phyloP scores from a whole-genome alignment of 1,284 basidiomycete genomes.

The Polyporus tsugae region DNA sequence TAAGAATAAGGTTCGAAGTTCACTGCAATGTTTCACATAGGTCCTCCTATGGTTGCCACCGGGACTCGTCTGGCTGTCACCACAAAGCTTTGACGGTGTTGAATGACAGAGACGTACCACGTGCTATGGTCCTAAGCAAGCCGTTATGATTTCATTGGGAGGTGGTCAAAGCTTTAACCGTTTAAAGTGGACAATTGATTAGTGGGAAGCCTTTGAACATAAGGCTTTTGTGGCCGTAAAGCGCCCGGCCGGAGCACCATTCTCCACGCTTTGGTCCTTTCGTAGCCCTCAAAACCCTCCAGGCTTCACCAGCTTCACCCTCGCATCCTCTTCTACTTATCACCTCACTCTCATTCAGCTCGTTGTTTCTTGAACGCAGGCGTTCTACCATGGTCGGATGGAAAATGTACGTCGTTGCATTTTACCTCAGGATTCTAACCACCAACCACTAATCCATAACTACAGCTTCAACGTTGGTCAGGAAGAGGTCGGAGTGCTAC shows the following conservation, averaged over 20 bases:
- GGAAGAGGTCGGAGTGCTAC: background rate
- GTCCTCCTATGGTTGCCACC: background rate
- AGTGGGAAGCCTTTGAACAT: background rate
- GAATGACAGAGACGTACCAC: background rate
- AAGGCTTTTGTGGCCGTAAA: background rate
- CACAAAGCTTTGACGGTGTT: background rate
- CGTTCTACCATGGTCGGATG: background rate
- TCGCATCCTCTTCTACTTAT: background rate
- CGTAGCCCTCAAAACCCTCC: background rate
- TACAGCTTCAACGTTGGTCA: constrained; percentile 7
- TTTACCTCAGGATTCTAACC: background rate
- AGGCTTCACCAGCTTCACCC: background rate
- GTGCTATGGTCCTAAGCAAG: too few relatives aligned
- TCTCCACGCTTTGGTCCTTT: background rate
- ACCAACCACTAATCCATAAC: background rate
- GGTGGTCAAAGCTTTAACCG: background rate
- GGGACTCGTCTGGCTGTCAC: background rate
- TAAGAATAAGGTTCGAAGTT: constrained; percentile 20
- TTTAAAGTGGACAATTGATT: background rate
- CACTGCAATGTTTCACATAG: background rate
- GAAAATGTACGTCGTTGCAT: constrained; percentile 7
- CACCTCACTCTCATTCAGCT: background rate
- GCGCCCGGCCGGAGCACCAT: background rate
- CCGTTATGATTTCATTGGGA: background rate
- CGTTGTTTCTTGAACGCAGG: background rate